Percentiles rank a stretch among this genome's conserved stretches.
These are phyloP conservation scores for Cymbopogon citratus DNA, from an alignment of 176 grass and related monocot genomes.

Conservation along the genomic window DNA sequence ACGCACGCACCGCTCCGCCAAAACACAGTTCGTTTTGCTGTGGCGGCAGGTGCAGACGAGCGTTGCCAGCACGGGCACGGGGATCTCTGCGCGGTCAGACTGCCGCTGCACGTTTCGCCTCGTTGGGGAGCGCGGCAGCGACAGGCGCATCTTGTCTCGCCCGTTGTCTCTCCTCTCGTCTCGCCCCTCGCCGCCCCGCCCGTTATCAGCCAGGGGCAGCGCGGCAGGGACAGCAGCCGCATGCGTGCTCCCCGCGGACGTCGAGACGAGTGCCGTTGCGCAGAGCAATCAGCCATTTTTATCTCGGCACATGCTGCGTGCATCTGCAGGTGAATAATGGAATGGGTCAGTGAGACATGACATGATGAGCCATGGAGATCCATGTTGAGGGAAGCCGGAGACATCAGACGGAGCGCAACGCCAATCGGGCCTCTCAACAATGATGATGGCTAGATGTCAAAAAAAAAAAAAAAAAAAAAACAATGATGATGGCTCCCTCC, in stretches of 20 bases:
- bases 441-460: constrained; percentile 42
- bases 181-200: constrained; percentile 18
- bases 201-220: background rate
- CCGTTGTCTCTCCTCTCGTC: background rate
- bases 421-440: no score
- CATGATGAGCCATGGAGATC: constrained; percentile 14
- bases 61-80: background rate
- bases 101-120: constrained; percentile 30
- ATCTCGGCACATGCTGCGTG: background rate
- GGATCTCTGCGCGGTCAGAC: constrained; percentile 11
- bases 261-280: constrained; percentile 16
- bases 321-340: constrained; percentile 7
- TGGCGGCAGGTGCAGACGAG: background rate
- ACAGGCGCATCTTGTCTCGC: constrained; percentile 29
- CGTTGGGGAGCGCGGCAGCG: constrained; percentile 13
- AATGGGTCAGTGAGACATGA: background rate
- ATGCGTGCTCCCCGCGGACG: background rate
- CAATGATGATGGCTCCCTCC: constrained; percentile 40
- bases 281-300: background rate
- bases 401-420: no score
- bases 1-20: background rate
- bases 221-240: background rate
- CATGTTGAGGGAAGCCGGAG: no score
- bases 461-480: no score
- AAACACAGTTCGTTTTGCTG: background rate